Evolutionary conservation across 768 basidiomycete species (phyloP), one percentile per base, ranked within the genome.

Genomic region (Suillus discolor): DNA sequence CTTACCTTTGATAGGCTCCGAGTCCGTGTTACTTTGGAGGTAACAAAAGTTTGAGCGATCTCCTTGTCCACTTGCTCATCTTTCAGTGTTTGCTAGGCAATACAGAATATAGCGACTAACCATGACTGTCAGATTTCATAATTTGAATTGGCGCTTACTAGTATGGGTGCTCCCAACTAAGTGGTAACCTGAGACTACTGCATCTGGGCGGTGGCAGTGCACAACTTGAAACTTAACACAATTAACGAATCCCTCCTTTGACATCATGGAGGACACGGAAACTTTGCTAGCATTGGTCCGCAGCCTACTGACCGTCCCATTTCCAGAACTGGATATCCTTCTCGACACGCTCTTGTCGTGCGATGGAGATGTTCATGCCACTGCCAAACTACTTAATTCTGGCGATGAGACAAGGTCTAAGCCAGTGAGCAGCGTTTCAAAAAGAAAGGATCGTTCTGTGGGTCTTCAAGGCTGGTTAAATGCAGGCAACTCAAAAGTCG

Each of bases 231-330:
- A 25, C n/a, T 15, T 36, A 2, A 57, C 39, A 16, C 57, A 23
- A 9, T 59, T n/a, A 6, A 15, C 36, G 12, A n/a, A 34, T 15
- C n/a, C 13, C 1, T 23, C n/a, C 36, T 57, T 57, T 39, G 8
- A 41, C 51, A 47, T 53, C 25, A 78, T 78, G 76, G 68, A 62
- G 8, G 89, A 91, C 75, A 93, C 89, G 0, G 92, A 93, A 38
- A 85, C 80, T 8, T 80, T 92, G 41, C 79, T 93, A 51, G 90
- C 86, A 12, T 78, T 91, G 64, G 85, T 92, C n/a, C 77, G 80
- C 18, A 92, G 90, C 72, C 77, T 91, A 16, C 74, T 92, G 18
- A 64, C 71, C 59, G 63, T 62, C 31, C 73, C 73, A 62, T 67
- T 68, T 16, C 75, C 79, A 4, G 74, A 79, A 39, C 80, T 82